phyloP scores from a whole-genome alignment of 2,329 filamentous ascomycete genomes.

The Aspergillus neotritici region DNA sequence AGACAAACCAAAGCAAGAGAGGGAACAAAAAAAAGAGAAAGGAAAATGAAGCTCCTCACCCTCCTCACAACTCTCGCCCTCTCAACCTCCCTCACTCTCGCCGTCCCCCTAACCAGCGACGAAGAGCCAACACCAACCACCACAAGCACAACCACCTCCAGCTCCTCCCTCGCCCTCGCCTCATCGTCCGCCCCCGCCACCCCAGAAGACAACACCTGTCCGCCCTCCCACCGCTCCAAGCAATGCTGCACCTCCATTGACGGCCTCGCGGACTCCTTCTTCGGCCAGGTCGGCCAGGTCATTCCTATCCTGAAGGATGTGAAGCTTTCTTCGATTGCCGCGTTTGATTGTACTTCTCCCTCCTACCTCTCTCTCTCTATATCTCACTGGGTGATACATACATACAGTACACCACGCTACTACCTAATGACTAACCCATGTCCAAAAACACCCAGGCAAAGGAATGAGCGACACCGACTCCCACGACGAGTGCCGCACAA shows the following conservation, averaged over 20 bases:
- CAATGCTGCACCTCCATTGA: conserved; percentile 24
- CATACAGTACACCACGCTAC: too few species aligned
- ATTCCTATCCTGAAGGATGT: conserved; percentile 18
- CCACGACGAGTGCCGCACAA: conserved; percentile 14
- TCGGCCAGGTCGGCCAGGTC: conserved; percentile 15
- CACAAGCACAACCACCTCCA: not conserved
- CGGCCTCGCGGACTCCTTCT: conserved; percentile 11
- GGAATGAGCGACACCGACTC: conserved; percentile 13
- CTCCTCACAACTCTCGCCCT: conserved; percentile 5
- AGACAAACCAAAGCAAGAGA: not conserved
- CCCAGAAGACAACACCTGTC: conserved; percentile 18
- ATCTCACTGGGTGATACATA: too few species aligned
- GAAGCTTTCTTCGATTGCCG: conserved; percentile 18
- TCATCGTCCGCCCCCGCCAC: conserved; percentile 50
- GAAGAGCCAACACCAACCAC: not conserved
- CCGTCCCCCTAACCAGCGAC: conserved; percentile 1
- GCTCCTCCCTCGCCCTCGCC: conserved; percentile 26
- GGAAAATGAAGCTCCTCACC: conserved; percentile 5
- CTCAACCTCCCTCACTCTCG: conserved; percentile 5
- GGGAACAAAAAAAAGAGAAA: not conserved
- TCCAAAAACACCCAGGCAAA: too few species aligned
- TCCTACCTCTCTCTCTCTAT: too few species aligned
- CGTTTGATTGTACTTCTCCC: conserved; percentile 23
- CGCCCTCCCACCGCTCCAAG: conserved; percentile 16
- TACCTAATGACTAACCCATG: too few species aligned